phyloP scores from a whole-genome alignment of 768 basidiomycete genomes.

The Cyclocybe aegerita region DNA sequence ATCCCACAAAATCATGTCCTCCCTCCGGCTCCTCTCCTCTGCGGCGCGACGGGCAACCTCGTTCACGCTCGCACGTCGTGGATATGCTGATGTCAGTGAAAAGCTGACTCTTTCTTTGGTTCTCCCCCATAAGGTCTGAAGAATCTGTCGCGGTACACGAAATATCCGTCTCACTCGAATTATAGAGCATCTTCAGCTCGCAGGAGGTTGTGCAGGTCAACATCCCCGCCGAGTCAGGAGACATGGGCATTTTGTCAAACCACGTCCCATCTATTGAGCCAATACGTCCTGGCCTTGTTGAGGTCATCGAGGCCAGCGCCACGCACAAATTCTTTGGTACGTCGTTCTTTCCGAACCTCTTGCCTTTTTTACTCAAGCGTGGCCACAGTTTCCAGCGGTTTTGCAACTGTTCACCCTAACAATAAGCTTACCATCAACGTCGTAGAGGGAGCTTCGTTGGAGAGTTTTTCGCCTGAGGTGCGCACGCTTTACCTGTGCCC shows the following conservation, averaged over 20 bases:
- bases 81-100: conserved; percentile 89
- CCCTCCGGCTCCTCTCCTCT: conserved; percentile 68
- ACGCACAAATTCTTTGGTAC: conserved; percentile 98
- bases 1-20: conserved; percentile 58
- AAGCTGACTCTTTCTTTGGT: conserved; percentile 92
- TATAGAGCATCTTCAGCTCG: conserved; percentile 86
- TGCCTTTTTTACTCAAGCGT: conserved; percentile 1
- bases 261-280: conserved; percentile 98
- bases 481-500: conserved; percentile 14
- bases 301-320: conserved; percentile 81
- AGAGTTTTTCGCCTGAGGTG: conserved; percentile 89
- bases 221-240: conserved; percentile 89
- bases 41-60: conserved; percentile 59
- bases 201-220: conserved; percentile 95
- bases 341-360: conserved; percentile 35
- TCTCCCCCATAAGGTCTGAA: conserved; percentile 86
- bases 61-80: conserved; percentile 61
- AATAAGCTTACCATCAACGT: conserved; percentile 97
- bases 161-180: conserved; percentile 7
- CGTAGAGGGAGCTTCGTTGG: conserved; percentile 92
- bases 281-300: conserved; percentile 90
- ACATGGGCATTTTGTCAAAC: conserved; percentile 99
- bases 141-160: conserved; percentile 3
- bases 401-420: conserved; percentile 97
- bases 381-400: conserved; percentile 84